A percentile compares a stretch with the other conserved stretches of the same genome.
phyloP scores from a whole-genome alignment of 2,329 filamentous ascomycete species.

The Colletotrichum musicola region DNA sequence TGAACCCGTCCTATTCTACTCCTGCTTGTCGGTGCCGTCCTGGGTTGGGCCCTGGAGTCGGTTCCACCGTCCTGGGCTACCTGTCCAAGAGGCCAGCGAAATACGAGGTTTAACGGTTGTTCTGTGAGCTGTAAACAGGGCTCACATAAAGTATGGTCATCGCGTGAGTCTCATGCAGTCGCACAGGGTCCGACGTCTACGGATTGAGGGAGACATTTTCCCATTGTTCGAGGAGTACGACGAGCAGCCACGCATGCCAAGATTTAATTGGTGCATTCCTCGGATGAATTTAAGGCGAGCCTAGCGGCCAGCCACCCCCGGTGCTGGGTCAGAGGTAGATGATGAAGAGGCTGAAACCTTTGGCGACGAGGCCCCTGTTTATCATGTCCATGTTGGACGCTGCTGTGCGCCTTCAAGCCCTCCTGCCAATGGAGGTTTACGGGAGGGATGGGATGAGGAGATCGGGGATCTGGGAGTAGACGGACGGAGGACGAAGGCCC shows the following conservation, averaged over 20 bases:
- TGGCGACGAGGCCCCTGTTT: constrained; percentile 17
- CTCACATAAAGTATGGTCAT: neutral
- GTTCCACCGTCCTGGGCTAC: neutral
- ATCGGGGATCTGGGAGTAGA: constrained; percentile 12
- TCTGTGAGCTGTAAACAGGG: neutral
- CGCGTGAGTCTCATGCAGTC: neutral
- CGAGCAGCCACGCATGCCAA: too few species aligned
- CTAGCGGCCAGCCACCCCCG: constrained; percentile 3
- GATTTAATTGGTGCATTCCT: constrained; percentile 19
- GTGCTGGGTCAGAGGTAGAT: neutral
- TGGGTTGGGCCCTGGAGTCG: constrained; percentile 23
- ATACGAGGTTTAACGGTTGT: neutral
- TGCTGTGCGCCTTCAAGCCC: neutral
- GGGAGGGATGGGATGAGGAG: neutral
- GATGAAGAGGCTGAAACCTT: constrained; percentile 29
- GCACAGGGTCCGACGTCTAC: neutral
- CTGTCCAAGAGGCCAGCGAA: neutral
- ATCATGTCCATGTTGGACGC: constrained; percentile 23
- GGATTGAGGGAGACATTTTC: neutral
- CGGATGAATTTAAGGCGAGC: neutral
- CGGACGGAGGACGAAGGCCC: neutral
- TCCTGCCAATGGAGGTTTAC: neutral
- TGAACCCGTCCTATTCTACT: neutral
- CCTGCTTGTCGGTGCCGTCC: constrained; percentile 6
- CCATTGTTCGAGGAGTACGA: too few species aligned